A percentile compares a stretch with the other conserved stretches of the same genome.
Evolutionary conservation across 2,329 filamentous ascomycete species (phyloP).

Genomic region (Epichloe elymi): DNA sequence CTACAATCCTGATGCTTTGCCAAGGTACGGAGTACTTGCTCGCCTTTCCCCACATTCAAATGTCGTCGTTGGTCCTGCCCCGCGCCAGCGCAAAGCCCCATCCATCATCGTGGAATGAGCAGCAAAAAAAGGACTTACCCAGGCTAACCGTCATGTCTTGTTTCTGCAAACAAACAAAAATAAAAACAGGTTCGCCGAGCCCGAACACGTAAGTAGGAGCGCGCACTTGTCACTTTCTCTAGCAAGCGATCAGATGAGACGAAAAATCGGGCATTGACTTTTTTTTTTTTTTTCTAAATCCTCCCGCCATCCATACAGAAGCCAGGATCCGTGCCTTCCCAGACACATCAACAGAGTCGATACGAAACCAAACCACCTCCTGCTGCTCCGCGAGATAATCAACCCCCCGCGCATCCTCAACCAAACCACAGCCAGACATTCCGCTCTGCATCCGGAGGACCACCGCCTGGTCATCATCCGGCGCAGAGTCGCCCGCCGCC

Average conservation of each 20-base stretch:
- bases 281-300: too few species aligned
- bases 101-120: background rate
- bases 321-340: conserved; percentile 17
- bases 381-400: conserved; percentile 7
- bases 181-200: conserved; percentile 53
- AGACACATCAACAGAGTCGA: conserved; percentile 18
- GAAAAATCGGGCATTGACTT: background rate
- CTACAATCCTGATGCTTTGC: conserved; percentile 89
- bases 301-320: conserved; percentile 16
- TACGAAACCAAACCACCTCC: conserved; percentile 38
- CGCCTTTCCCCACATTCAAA: background rate
- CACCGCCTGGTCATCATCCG: conserved; percentile 2
- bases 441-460: background rate
- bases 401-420: conserved; percentile 1
- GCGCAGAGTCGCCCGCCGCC: conserved; percentile 21
- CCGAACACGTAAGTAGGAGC: conserved; percentile 44
- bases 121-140: background rate
- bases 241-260: background rate
- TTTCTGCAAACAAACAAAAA: background rate
- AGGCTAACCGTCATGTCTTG: background rate
- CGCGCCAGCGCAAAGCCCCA: background rate
- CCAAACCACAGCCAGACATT: conserved; percentile 1
- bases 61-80: conserved; percentile 5
- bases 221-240: conserved; percentile 2
- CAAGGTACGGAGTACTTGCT: conserved; percentile 64